Conservation (phyloP, 345 rosid genomes). For the Carallia brachiata region DNA sequence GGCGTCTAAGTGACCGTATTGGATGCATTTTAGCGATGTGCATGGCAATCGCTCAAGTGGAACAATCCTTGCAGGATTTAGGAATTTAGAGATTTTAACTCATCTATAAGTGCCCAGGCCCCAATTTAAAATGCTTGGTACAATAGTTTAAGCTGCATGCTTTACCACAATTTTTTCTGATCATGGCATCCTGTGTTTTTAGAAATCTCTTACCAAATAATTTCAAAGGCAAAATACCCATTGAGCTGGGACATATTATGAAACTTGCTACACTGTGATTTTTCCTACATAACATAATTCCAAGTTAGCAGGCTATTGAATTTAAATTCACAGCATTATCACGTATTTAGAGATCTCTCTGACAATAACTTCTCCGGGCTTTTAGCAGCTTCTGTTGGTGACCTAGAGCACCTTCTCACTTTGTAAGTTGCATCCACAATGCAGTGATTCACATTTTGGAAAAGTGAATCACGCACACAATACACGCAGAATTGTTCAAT, state of each 20-base stretch:
- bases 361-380: constrained; percentile 75
- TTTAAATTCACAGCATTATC: background rate
- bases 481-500: no score
- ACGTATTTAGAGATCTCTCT: constrained; percentile 70
- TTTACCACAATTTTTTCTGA: background rate
- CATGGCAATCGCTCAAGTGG: constrained; percentile 83
- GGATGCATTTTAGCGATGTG: constrained; percentile 52
- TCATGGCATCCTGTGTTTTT: background rate
- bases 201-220: constrained; percentile 78
- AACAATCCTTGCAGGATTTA: constrained; percentile 71
- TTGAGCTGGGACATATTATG: constrained; percentile 71
- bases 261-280: constrained; percentile 87
- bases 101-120: constrained; percentile 55
- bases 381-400: constrained; percentile 75
- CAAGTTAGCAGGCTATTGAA: background rate
- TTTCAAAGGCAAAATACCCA: constrained; percentile 72
- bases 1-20: background rate
- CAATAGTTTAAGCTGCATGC: background rate
- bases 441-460: background rate
- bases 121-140: background rate
- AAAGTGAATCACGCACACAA: no score
- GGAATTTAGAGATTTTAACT: constrained; percentile 73
- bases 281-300: background rate
- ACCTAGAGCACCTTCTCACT: constrained; percentile 84
- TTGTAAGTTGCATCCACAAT: constrained; percentile 40